These are phyloP conservation scores for Podospora australis DNA, from an alignment of 495 filamentous ascomycete genomes.

Conservation along the genomic window DNA sequence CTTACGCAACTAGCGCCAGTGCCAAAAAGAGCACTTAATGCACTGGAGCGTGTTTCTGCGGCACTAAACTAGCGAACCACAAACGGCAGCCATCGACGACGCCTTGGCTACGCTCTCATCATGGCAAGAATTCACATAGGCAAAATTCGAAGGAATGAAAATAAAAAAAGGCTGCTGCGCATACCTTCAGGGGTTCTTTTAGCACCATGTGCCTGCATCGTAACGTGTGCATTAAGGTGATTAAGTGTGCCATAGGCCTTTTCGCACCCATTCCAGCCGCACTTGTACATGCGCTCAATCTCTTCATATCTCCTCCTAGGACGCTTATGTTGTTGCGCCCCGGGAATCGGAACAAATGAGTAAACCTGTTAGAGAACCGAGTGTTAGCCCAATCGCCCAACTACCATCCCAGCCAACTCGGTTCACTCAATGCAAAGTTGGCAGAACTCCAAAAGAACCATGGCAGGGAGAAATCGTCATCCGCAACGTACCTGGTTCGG, in stretches of 20 bases:
- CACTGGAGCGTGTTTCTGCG: conserved; percentile 6
- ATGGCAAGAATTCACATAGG: too few species aligned
- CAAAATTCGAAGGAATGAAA: conserved; percentile 1
- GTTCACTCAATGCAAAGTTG: too few species aligned
- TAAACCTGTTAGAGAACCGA: conserved; percentile 61
- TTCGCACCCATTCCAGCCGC: conserved; percentile 95
- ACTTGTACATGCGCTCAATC: conserved; percentile 99
- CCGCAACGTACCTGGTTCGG: conserved; percentile 63
- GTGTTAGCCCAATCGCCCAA: background rate
- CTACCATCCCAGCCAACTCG: background rate
- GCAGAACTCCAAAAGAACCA: too few species aligned
- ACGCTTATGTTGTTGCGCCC: conserved; percentile 94
- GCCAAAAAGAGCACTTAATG: conserved; percentile 8
- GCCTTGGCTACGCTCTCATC: too few species aligned
- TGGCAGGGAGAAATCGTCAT: too few species aligned
- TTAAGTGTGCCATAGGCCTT: conserved; percentile 97
- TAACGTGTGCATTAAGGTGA: conserved; percentile 94
- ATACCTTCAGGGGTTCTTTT: conserved; percentile 96
- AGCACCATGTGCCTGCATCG: conserved; percentile 90
- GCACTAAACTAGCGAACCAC: conserved; percentile 15
- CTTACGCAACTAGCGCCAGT: conserved; percentile 11
- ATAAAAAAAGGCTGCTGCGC: conserved; percentile 23
- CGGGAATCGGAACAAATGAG: conserved; percentile 96
- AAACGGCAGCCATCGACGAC: background rate
- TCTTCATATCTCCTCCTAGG: conserved; percentile 93